Evolutionary conservation across 345 rosid species (phyloP).

Genomic region (Populus ilicifolia): DNA sequence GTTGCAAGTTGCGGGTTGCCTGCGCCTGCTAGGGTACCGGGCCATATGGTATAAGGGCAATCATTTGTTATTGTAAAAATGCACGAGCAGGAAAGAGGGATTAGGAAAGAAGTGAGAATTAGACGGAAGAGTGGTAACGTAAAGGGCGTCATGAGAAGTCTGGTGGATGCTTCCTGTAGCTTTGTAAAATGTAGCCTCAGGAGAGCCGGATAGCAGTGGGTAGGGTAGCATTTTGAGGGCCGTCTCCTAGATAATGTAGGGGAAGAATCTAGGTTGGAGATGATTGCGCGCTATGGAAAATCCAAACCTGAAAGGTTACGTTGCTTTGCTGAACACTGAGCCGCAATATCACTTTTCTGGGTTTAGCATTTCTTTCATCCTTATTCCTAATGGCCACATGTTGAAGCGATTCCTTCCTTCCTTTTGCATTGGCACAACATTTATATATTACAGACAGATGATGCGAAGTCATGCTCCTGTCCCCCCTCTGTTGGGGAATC

Average conservation of each 20-base stretch:
- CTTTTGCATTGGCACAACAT: slow-evolving; percentile 27
- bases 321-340: slow-evolving; percentile 42
- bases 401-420: slow-evolving; percentile 73
- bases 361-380: slow-evolving; percentile 49
- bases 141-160: not conserved
- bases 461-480: not conserved
- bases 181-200: not conserved
- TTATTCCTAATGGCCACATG: slow-evolving; percentile 26
- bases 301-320: slow-evolving; percentile 35
- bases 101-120: slow-evolving; percentile 29
- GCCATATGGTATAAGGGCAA: slow-evolving; percentile 82
- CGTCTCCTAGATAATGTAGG: slow-evolving; percentile 21
- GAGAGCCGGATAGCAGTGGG: not conserved
- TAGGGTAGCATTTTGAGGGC: not conserved
- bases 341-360: slow-evolving; percentile 47
- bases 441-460: not conserved
- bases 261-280: slow-evolving; percentile 22
- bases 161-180: not conserved
- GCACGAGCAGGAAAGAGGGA: slow-evolving; percentile 36
- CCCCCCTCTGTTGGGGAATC: too few relatives aligned
- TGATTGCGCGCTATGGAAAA: slow-evolving; percentile 8
- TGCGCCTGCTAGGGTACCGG: slow-evolving; percentile 74
- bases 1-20: slow-evolving; percentile 68
- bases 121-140: slow-evolving; percentile 15
- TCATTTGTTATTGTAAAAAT: slow-evolving; percentile 65